These are phyloP conservation scores for Trypethelium eluteriae DNA, from an alignment of 495 filamentous ascomycete species.

Conservation along the genomic window DNA sequence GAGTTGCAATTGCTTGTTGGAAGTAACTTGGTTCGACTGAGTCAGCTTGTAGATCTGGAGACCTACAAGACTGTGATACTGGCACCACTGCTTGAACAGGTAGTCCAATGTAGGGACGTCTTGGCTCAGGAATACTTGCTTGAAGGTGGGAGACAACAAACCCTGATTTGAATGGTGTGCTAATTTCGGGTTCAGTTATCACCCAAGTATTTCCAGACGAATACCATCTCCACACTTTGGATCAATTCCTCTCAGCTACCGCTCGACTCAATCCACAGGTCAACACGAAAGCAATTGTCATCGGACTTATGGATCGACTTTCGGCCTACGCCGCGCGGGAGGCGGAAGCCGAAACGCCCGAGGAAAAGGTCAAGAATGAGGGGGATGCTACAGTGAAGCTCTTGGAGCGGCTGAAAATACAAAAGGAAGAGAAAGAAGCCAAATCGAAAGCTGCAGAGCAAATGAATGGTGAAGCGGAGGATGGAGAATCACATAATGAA, in stretches of 20 bases:
- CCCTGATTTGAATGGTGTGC: constrained; percentile 15
- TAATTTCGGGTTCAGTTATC: constrained; percentile 55
- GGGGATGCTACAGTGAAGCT: constrained; percentile 72
- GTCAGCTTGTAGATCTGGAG: constrained; percentile 90
- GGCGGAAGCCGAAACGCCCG: constrained; percentile 60
- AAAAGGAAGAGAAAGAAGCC: constrained; percentile 45
- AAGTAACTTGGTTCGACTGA: constrained; percentile 88
- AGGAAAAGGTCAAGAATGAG: constrained; percentile 67
- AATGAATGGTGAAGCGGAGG: constrained; percentile 22
- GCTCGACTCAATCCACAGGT: constrained; percentile 89
- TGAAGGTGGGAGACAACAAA: constrained; percentile 50
- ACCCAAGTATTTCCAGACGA: constrained; percentile 99
- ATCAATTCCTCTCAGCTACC: constrained; percentile 85
- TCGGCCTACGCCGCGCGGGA: constrained; percentile 88
- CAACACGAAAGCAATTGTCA: constrained; percentile 95
- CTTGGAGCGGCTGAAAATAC: constrained; percentile 66
- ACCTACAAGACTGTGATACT: constrained; percentile 87
- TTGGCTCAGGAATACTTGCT: constrained; percentile 94
- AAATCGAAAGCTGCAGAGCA: constrained; percentile 5
- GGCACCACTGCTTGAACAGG: constrained; percentile 83
- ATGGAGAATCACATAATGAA: constrained; percentile 39
- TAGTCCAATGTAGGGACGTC: constrained; percentile 95
- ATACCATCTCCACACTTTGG: constrained; percentile 91
- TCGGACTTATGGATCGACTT: constrained; percentile 92
- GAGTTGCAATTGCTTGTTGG: constrained; percentile 93